Conservation (phyloP, 2,329 filamentous ascomycete species). For the Colletotrichum cuscutae region DNA sequence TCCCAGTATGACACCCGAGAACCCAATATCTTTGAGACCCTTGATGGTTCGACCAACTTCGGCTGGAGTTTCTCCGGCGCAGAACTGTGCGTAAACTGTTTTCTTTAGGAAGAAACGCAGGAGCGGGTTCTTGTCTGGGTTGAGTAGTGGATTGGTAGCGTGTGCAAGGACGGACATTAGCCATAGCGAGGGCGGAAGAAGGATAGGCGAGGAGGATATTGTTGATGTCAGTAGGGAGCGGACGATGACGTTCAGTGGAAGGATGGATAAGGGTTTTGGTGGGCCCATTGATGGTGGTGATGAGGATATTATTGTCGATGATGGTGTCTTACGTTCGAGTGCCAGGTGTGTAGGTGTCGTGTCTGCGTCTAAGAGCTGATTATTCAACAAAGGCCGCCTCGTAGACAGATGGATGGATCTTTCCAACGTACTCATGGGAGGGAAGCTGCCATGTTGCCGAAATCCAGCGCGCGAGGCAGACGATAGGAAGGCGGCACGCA, state of each 20-base stretch:
- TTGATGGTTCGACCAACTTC: constrained; percentile 76
- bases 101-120: constrained; percentile 78
- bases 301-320: neutral
- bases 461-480: neutral
- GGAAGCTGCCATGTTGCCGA: neutral
- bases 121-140: constrained; percentile 79
- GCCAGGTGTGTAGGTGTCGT: neutral
- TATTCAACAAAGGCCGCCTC: constrained; percentile 36
- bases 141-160: constrained; percentile 72
- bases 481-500: neutral
- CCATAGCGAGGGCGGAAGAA: constrained; percentile 76
- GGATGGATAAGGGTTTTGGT: constrained; percentile 66
- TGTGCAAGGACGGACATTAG: constrained; percentile 77
- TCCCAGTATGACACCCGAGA: constrained; percentile 83
- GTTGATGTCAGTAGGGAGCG: constrained; percentile 76
- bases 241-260: constrained; percentile 74
- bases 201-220: constrained; percentile 75
- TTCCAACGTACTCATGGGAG: constrained; percentile 34
- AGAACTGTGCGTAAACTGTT: constrained; percentile 93
- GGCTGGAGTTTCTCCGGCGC: constrained; percentile 77
- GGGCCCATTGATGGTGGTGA: neutral
- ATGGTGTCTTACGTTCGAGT: neutral
- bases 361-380: constrained; percentile 29
- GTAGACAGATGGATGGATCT: constrained; percentile 41
- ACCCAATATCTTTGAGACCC: constrained; percentile 78